Percentiles rank a stretch among this genome's conserved stretches.
phyloP scores from a whole-genome alignment of 2,329 filamentous ascomycete genomes.

The Microsporum ferrugineum region DNA sequence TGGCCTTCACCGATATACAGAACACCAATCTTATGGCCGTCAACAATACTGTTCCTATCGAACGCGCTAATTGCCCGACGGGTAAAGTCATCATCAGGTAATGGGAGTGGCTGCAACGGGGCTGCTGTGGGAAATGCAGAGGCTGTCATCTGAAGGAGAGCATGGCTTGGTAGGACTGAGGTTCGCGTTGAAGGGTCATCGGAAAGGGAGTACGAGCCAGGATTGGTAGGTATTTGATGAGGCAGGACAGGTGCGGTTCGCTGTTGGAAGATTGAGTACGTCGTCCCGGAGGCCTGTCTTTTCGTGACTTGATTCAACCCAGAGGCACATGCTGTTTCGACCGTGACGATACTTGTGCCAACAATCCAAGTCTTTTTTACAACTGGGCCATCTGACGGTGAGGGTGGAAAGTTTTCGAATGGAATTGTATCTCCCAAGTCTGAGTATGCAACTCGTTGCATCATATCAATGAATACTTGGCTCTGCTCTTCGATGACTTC shows the following conservation, averaged over 20 bases:
- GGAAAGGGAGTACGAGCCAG: slow-evolving; percentile 30
- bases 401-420: slow-evolving; percentile 32
- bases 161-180: slow-evolving; percentile 37
- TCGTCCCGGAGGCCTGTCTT: slow-evolving; percentile 41
- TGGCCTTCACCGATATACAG: slow-evolving; percentile 88
- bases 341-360: slow-evolving; percentile 41
- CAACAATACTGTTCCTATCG: slow-evolving; percentile 78
- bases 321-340: slow-evolving; percentile 38
- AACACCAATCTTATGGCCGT: slow-evolving; percentile 90
- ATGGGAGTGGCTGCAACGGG: slow-evolving; percentile 57
- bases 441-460: slow-evolving; percentile 77
- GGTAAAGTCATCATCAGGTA: slow-evolving; percentile 61
- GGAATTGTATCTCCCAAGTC: slow-evolving; percentile 60
- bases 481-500: slow-evolving; percentile 82
- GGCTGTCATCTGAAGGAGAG: slow-evolving; percentile 35
- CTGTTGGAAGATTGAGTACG: slow-evolving; percentile 39
- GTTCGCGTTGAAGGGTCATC: slow-evolving; percentile 27
- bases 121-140: slow-evolving; percentile 35
- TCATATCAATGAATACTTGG: slow-evolving; percentile 85
- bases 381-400: slow-evolving; percentile 32
- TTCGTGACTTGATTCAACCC: slow-evolving; percentile 41
- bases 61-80: slow-evolving; percentile 67
- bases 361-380: slow-evolving; percentile 40
- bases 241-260: slow-evolving; percentile 35
- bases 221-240: slow-evolving; percentile 34